Conservation (phyloP, 1,139 yeast species). For the Hyphopichia fennica region DNA sequence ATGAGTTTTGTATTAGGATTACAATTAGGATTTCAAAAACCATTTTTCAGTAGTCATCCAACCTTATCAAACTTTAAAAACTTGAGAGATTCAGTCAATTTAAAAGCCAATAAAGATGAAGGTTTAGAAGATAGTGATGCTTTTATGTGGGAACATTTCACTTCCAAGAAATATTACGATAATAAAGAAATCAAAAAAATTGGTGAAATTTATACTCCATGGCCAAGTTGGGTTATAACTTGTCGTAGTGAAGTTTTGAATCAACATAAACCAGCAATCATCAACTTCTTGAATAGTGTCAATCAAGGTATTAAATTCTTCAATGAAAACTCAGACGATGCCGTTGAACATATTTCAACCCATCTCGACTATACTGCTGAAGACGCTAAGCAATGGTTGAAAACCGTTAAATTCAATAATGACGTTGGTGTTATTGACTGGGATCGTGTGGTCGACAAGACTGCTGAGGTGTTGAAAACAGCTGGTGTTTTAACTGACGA, state of each 20-base stretch:
- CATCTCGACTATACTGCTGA: constrained; percentile 74
- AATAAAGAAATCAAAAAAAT: constrained; percentile 73
- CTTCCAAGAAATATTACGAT: constrained; percentile 83
- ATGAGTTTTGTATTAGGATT: constrained; percentile 85
- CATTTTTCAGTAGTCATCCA: constrained; percentile 53
- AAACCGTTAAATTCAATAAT: constrained; percentile 66
- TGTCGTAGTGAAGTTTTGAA: constrained; percentile 28
- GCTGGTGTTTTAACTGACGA: constrained; percentile 58
- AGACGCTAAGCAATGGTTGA: constrained; percentile 79
- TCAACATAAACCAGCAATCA: constrained; percentile 29
- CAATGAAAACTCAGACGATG: constrained; percentile 58
- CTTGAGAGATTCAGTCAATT: constrained; percentile 77
- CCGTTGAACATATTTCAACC: constrained; percentile 60
- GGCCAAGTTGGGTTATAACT: constrained; percentile 93
- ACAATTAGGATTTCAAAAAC: constrained; percentile 47
- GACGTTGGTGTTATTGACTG: constrained; percentile 53
- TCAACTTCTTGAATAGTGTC: constrained; percentile 51
- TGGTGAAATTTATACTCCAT: constrained; percentile 90
- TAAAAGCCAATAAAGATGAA: constrained; percentile 30
- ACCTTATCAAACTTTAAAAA: constrained; percentile 69
- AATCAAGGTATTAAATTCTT: constrained; percentile 71
- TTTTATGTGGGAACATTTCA: constrained; percentile 95
- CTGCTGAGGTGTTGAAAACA: constrained; percentile 54
- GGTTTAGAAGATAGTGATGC: constrained; percentile 61
- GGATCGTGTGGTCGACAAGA: constrained; percentile 53